Evolutionary conservation across 148 eudicot species (phyloP).

Genomic region (Silene conica): DNA sequence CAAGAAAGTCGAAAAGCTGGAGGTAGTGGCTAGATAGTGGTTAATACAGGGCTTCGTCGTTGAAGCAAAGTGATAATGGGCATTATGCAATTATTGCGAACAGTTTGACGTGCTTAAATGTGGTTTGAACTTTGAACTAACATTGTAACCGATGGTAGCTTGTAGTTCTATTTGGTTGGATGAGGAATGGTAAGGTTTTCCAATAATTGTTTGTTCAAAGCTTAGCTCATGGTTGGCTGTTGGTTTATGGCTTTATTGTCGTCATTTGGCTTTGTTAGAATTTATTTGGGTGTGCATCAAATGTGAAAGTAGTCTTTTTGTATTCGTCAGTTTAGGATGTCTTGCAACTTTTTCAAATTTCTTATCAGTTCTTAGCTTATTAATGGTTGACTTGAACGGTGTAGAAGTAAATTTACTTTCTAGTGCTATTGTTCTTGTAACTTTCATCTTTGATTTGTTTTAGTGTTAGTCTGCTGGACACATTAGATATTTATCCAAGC

Average conservation of each 20-base stretch:
- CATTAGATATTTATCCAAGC: neutral
- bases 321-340: neutral
- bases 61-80: neutral
- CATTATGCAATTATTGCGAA: neutral
- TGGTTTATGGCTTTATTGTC: neutral
- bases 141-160: too few relatives aligned
- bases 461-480: neutral
- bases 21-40: slow-evolving; percentile 2
- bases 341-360: neutral
- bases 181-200: neutral
- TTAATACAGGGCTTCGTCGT: neutral
- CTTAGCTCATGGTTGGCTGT: neutral
- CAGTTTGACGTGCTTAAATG: neutral
- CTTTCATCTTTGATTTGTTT: neutral
- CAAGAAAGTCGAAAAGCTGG: neutral
- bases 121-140: neutral
- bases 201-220: neutral
- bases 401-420: neutral
- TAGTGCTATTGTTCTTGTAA: neutral
- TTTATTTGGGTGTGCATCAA: neutral
- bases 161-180: neutral
- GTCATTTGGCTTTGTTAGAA: slow-evolving; percentile 2
- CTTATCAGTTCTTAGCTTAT: neutral
- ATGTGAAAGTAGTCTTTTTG: neutral
- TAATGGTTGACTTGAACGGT: neutral